phyloP scores from a whole-genome alignment of 805 yeast species.

The Wickerhamiella slavikovae region DNA sequence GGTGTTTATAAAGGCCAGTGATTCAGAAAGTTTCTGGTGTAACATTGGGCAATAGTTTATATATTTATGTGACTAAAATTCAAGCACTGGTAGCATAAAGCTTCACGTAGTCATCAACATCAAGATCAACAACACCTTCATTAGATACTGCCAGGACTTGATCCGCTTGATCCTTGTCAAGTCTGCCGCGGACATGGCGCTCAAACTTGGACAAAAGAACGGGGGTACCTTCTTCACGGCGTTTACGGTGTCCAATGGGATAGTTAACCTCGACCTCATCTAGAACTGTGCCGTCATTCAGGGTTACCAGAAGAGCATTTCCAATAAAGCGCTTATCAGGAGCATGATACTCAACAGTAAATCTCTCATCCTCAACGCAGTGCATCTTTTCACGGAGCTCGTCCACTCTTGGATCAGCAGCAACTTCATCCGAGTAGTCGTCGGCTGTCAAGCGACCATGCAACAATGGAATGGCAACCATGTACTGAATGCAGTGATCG shows the following conservation, averaged over 20 bases:
- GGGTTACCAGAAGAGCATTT: conserved; percentile 29
- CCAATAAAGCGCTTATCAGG: conserved; percentile 39
- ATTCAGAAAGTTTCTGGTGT: too few relatives aligned
- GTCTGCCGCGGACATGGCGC: conserved; percentile 29
- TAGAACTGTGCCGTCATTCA: conserved; percentile 32
- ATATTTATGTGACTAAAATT: too few relatives aligned
- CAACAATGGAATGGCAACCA: conserved; percentile 37
- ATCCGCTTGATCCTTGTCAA: conserved; percentile 20
- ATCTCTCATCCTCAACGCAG: conserved; percentile 29
- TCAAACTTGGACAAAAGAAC: conserved; percentile 30
- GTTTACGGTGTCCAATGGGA: conserved; percentile 37
- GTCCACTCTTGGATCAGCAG: conserved; percentile 32
- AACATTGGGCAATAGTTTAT: too few relatives aligned
- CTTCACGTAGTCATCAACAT: conserved; percentile 29
- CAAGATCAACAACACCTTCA: conserved; percentile 21
- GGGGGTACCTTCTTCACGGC: conserved; percentile 41
- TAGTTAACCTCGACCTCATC: conserved; percentile 33
- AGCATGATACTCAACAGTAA: conserved; percentile 32
- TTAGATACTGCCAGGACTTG: conserved; percentile 21
- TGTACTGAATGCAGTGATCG: conserved; percentile 45
- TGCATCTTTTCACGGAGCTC: conserved; percentile 31
- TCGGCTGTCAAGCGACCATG: conserved; percentile 37
- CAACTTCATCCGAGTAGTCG: conserved; percentile 32
- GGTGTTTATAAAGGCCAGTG: too few relatives aligned
- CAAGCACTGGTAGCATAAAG: conserved; percentile 22